A percentile compares a stretch with the other conserved stretches of the same genome.
These are phyloP conservation scores for Mycena rosella DNA, from an alignment of 768 basidiomycete genomes.

Conservation along the genomic window DNA sequence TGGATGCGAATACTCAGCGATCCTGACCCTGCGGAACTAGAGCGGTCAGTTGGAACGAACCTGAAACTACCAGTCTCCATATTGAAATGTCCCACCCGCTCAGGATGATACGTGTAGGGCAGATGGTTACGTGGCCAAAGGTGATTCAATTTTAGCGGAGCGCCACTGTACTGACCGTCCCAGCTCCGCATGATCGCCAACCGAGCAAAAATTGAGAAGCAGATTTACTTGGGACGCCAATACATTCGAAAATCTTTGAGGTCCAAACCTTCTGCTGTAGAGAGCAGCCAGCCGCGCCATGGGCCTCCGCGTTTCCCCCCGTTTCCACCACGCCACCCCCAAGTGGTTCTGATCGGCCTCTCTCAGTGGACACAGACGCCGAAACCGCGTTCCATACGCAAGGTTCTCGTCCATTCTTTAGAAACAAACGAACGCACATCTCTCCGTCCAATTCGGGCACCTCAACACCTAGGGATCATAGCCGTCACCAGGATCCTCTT, in stretches of 20 bases:
- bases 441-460: slow-evolving; percentile 49
- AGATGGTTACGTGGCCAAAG: slow-evolving; percentile 97
- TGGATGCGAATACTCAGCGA: slow-evolving; percentile 89
- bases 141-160: slow-evolving; percentile 53
- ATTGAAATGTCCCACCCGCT: neutral
- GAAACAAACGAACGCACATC: slow-evolving; percentile 57
- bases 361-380: slow-evolving; percentile 85
- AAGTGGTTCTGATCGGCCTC: slow-evolving; percentile 63
- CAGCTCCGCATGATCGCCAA: slow-evolving; percentile 96
- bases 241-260: slow-evolving; percentile 71
- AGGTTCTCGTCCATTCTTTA: slow-evolving; percentile 66
- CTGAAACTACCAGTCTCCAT: too few relatives aligned
- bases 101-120: slow-evolving; percentile 88
- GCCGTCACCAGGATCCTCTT: slow-evolving; percentile 51
- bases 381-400: slow-evolving; percentile 74
- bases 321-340: slow-evolving; percentile 49
- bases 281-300: slow-evolving; percentile 26
- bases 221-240: slow-evolving; percentile 85
- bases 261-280: slow-evolving; percentile 39
- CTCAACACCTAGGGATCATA: slow-evolving; percentile 47
- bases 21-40: slow-evolving; percentile 83
- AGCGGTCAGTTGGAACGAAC: slow-evolving; percentile 40
- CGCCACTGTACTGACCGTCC: neutral
- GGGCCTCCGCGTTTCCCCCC: slow-evolving; percentile 34
- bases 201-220: slow-evolving; percentile 85